Base-by-base conservation (phyloP, 2,329 filamentous ascomycete genomes). In the Epichloe baconii region DNA sequence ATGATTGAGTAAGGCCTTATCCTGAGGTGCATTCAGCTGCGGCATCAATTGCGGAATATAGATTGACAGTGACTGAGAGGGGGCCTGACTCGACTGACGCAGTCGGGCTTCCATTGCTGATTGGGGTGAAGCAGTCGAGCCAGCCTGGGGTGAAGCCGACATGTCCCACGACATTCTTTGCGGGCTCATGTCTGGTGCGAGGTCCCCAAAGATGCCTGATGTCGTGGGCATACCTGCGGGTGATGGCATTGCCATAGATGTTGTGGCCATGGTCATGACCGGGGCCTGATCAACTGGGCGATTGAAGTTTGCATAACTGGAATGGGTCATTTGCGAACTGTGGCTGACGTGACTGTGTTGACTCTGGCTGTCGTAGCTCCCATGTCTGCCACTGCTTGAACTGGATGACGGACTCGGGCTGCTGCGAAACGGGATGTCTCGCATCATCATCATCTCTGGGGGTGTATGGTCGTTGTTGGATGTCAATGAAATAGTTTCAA, bases 1-100 rank as follows among this genome's bases (percentile, higher is more conserved):
- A 51, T 67, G 64, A 50, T 67, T 66, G 42, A 67, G 57, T 2
- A 67, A 54, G 17, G 62, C 63, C 48, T 59, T 62, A 50, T 67
- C 64, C 43, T 63, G 55, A 2, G 61, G 54, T 6, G 59, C 57
- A 10, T 51, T 53, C 17, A 67, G 50, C 48, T 65, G 62, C 12
- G 64, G 64, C 11, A 64, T 52, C 17, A 64, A 35, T 31, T 61
- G 61, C 12, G 61, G 62, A 2, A 64, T 53, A 45, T 65, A 64
- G 15, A 64, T 47, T 2, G 60, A 62, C 37, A 66, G 55, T 2
- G 61, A 58, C 12, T 46, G 53, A 40, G 55, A 49, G 4, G 47
- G 55, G 49, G 3, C 46, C 46, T 3, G 54, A 56, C 15, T 60
- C 57, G 26, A 57, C 26, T 15, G 58, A 57, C 2, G 59, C 55